These are phyloP conservation scores for Spiromastix sp. DNA, from an alignment of 2,329 filamentous ascomycete species.

Conservation along the genomic window DNA sequence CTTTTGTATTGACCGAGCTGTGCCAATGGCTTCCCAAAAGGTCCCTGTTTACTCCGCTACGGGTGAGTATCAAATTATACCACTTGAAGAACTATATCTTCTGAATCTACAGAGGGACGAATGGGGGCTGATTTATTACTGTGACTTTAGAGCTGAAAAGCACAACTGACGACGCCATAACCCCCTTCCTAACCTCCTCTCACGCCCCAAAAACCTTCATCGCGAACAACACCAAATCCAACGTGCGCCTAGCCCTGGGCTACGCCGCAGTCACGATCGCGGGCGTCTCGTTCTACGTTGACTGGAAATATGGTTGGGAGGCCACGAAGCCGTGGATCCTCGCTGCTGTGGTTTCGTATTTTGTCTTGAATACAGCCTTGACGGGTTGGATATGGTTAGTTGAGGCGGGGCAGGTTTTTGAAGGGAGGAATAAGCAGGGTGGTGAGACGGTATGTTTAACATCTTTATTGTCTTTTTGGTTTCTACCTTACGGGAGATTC, in stretches of 20 bases:
- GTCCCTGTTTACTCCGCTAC: slow-evolving; percentile 36
- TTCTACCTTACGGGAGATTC: too few relatives aligned
- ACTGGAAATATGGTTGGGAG: slow-evolving; percentile 87
- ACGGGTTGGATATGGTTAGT: slow-evolving; percentile 77
- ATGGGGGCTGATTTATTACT: too few relatives aligned
- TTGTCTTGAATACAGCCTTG: slow-evolving; percentile 64
- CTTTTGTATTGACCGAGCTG: too few relatives aligned
- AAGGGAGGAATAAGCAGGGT: slow-evolving; percentile 59
- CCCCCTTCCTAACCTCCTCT: slow-evolving; percentile 86
- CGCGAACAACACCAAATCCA: slow-evolving; percentile 69
- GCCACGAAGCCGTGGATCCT: slow-evolving; percentile 71
- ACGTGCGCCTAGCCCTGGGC: slow-evolving; percentile 73
- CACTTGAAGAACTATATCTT: too few relatives aligned
- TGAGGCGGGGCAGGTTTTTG: slow-evolving; percentile 74
- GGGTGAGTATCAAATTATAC: too few relatives aligned
- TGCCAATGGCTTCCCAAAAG: slow-evolving; percentile 25
- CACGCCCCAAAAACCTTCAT: slow-evolving; percentile 49
- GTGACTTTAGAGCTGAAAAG: slow-evolving; percentile 97
- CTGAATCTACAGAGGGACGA: too few relatives aligned
- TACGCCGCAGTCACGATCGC: slow-evolving; percentile 73
- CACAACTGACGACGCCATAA: slow-evolving; percentile 87
- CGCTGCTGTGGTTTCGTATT: slow-evolving; percentile 68
- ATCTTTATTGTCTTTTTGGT: slow-evolving; percentile 1
- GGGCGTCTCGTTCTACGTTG: slow-evolving; percentile 76
- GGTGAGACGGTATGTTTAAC: slow-evolving; percentile 46